Base-by-base conservation (phyloP, 192 early-diverging fungal species). In the Coemansia sp. region DNA sequence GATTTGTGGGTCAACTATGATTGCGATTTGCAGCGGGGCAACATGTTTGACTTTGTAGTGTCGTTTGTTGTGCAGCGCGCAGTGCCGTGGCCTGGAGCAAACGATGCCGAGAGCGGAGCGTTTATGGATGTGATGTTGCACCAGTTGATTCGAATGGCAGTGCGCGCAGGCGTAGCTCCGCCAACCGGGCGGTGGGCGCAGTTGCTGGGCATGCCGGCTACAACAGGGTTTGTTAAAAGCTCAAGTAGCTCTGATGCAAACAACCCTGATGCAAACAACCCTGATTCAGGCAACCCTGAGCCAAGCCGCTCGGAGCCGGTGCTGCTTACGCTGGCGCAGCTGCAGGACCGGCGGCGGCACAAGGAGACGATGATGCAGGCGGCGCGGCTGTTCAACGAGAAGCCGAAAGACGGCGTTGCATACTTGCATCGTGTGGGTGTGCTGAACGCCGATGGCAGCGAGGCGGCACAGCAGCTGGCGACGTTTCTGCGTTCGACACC, bases 1-100 rank as follows among this genome's bases (percentile, higher is more conserved):
- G 94, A 97, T 61, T 81, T 99, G 37, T 99, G 94, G 88, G 86
- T 94, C 56, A 93, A 95, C 73, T 97, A 92, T 71, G 97, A 99
- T 73, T 92, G 93, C 58, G 90, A 95, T 64, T 58, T 91, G 64
- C 81, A 88, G 38, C 86, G 87, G 45, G 86, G 88, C 45, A 89
- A 97, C 74, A 79, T 98, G 54, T 98, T 92, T 85, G 93, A 96
- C 65, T 75, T 75, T 61, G 45, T 75, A 23, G 62, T 73, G 11
- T 64, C 72, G 45, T 69, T 78, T 61, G 27, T 77, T 19, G 62
- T 74, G 7, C 74, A 66, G 27, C 70, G 74, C 14, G 69, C 82
- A 3, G 60, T 83, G 11, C 76, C 82, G 3, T 76, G 74, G 74
- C 57, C 60, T 14, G 66, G 66, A 10, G 37, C 54, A 29, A 49